A percentile compares a stretch with the other conserved stretches of the same genome.
These are phyloP conservation scores for Teratosphaeria zuluensis DNA, from an alignment of 2,329 filamentous ascomycete species.

Conservation along the genomic window DNA sequence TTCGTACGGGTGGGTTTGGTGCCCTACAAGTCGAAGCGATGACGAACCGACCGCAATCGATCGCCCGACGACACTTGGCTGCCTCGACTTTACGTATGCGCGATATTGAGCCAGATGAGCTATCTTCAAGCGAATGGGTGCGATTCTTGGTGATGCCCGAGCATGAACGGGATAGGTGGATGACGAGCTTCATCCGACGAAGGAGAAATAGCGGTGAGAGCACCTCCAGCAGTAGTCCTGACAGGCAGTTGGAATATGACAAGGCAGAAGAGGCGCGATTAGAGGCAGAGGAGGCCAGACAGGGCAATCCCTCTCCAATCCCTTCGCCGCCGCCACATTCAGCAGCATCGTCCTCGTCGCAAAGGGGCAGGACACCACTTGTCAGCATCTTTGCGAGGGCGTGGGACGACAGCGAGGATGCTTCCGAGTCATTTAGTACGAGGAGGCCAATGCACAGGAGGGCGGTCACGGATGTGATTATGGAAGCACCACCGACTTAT, in stretches of 20 bases:
- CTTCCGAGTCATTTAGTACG: conserved; percentile 4
- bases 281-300: conserved; percentile 17
- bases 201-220: conserved; percentile 18
- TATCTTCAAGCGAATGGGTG: conserved; percentile 25
- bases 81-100: conserved; percentile 26
- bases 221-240: conserved; percentile 6
- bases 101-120: conserved; percentile 26
- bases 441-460: conserved; percentile 14
- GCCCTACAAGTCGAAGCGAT: conserved; percentile 26
- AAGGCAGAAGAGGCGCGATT: conserved; percentile 23
- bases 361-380: conserved; percentile 9
- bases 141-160: conserved; percentile 26
- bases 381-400: conserved; percentile 23
- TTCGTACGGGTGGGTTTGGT: conserved; percentile 25
- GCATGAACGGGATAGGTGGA: conserved; percentile 25
- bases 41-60: conserved; percentile 24
- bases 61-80: conserved; percentile 25
- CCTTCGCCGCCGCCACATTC: neutral
- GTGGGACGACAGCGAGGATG: conserved; percentile 13
- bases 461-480: conserved; percentile 14
- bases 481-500: conserved; percentile 23
- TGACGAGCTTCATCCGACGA: conserved; percentile 19
- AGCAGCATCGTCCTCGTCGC: neutral
- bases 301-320: neutral
- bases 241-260: conserved; percentile 13